Evolutionary conservation across 2,329 filamentous ascomycete genomes (phyloP).

Genomic region (Ilyonectria mors-panacis): DNA sequence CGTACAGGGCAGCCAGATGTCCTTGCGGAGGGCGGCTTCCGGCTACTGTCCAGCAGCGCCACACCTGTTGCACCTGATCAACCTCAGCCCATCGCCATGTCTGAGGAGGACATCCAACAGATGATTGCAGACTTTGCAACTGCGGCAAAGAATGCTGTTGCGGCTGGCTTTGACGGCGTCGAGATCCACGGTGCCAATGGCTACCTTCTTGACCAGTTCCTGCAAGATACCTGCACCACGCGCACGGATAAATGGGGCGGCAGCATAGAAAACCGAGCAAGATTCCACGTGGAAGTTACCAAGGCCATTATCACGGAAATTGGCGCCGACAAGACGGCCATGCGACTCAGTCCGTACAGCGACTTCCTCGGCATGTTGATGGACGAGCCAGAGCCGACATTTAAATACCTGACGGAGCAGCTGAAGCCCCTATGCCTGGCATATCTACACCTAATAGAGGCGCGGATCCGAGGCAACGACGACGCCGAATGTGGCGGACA

Average conservation of each 20-base stretch:
- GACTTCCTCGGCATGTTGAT: conserved; percentile 75
- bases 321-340: conserved; percentile 9
- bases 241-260: conserved; percentile 67
- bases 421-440: conserved; percentile 69
- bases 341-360: conserved; percentile 56
- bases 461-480: conserved; percentile 62
- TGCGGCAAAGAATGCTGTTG: conserved; percentile 67
- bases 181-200: conserved; percentile 72
- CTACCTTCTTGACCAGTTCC: conserved; percentile 73
- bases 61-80: conserved; percentile 7
- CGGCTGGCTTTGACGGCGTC: conserved; percentile 78
- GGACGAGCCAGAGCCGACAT: conserved; percentile 72
- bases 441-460: conserved; percentile 74
- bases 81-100: conserved; percentile 16
- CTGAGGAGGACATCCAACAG: conserved; percentile 5
- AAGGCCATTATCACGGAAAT: conserved; percentile 48
- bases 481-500: conserved; percentile 56
- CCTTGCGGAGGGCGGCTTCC: conserved; percentile 1
- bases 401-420: conserved; percentile 67
- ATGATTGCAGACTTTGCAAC: conserved; percentile 67
- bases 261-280: conserved; percentile 63
- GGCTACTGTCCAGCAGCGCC: conserved; percentile 32
- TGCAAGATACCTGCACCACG: conserved; percentile 63
- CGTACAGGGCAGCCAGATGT: conserved; percentile 24
- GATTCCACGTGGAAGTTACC: conserved; percentile 60